A percentile compares a stretch with the other conserved stretches of the same genome.
Evolutionary conservation across 2,329 filamentous ascomycete species (phyloP).

Genomic region (Epichloe festucae): DNA sequence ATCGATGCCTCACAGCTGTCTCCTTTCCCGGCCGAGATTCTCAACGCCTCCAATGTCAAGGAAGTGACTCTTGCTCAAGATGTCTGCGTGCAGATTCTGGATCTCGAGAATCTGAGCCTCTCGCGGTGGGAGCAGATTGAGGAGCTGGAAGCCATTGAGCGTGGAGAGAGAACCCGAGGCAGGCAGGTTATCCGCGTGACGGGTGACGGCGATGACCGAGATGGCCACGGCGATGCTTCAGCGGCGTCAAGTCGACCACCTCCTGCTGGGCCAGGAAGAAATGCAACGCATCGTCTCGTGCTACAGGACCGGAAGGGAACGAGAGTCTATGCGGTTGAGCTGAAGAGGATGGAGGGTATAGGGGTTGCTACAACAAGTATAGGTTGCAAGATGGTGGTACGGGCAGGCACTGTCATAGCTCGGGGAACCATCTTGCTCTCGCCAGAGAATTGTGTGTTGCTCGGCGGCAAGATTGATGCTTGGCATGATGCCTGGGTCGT

Average conservation of each 20-base stretch:
- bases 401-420: conserved; percentile 49
- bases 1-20: conserved; percentile 28
- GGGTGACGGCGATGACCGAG: conserved; percentile 12
- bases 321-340: conserved; percentile 59
- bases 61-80: conserved; percentile 46
- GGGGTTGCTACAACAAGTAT: conserved; percentile 54
- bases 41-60: conserved; percentile 35
- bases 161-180: conserved; percentile 62
- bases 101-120: conserved; percentile 69
- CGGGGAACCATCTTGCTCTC: conserved; percentile 71
- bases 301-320: conserved; percentile 67
- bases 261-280: conserved; percentile 12
- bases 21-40: conserved; percentile 41
- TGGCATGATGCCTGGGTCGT: conserved; percentile 70
- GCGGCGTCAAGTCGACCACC: background rate
- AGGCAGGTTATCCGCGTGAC: conserved; percentile 67
- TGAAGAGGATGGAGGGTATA: conserved; percentile 52
- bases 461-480: conserved; percentile 79
- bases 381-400: conserved; percentile 70
- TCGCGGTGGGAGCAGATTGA: conserved; percentile 84
- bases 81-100: conserved; percentile 68
- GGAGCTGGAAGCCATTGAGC: conserved; percentile 57
- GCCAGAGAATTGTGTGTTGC: conserved; percentile 49
- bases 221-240: background rate
- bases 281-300: conserved; percentile 64